A percentile compares a stretch with the other conserved stretches of the same genome.
phyloP scores from a whole-genome alignment of 805 yeast genomes.

The Henningerozyma blattae region DNA sequence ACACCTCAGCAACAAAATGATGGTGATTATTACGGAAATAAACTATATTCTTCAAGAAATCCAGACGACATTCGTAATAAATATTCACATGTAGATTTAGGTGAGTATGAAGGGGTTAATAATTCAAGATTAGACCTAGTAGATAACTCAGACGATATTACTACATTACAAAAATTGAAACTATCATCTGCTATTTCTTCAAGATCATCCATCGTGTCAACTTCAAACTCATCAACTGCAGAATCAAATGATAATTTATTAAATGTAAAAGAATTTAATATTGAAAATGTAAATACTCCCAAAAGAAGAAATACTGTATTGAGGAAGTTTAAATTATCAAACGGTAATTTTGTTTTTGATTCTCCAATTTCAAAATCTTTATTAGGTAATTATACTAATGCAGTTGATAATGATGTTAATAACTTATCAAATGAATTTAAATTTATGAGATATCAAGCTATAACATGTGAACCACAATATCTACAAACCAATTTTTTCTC shows the following conservation, averaged over 20 bases:
- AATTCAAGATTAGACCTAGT: too few relatives aligned
- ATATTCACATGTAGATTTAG: slow-evolving; percentile 15
- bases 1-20: slow-evolving; percentile 4
- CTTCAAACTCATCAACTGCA: slow-evolving; percentile 6
- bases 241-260: slow-evolving; percentile 5
- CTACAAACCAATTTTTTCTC: slow-evolving; percentile 53
- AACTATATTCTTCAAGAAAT: background rate
- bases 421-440: slow-evolving; percentile 48
- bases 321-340: slow-evolving; percentile 25
- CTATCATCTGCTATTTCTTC: slow-evolving; percentile 5
- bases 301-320: slow-evolving; percentile 3
- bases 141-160: slow-evolving; percentile 7
- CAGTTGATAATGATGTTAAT: slow-evolving; percentile 33
- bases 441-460: slow-evolving; percentile 88
- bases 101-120: slow-evolving; percentile 18
- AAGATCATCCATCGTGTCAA: slow-evolving; percentile 4
- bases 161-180: slow-evolving; percentile 8
- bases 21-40: slow-evolving; percentile 1
- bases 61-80: slow-evolving; percentile 1
- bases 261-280: background rate
- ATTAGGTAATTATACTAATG: slow-evolving; percentile 34
- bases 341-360: slow-evolving; percentile 76
- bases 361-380: slow-evolving; percentile 76
- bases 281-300: background rate
- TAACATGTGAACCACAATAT: slow-evolving; percentile 79